Evolutionary conservation across 768 basidiomycete genomes (phyloP), one percentile per base, ranked within the genome.

Genomic region (Phylloporus sp.): DNA sequence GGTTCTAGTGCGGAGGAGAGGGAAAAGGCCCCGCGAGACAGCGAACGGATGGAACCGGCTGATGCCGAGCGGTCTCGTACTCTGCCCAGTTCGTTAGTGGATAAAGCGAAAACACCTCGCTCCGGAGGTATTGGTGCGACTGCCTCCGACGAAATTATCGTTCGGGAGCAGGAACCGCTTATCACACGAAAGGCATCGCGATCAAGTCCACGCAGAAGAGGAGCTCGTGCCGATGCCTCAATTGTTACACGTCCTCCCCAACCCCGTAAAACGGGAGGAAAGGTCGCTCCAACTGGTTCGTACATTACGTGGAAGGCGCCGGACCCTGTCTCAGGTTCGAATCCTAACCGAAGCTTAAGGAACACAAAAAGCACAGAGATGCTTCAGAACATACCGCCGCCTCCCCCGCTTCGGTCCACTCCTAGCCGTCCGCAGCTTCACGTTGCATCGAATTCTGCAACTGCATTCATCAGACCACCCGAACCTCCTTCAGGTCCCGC

Each of bases 291-390:
- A 26, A 9, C 14, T 24, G 44, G 47, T 26, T 62, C 39, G 43
- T 52, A 55, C 28, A 39, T 65, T 14, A 46, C 46, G 18, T 59
- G 54, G 54, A 66, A 57, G 48, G 60, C 70, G 27, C 62, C 69
- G 29, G 68, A 76, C 39, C 42, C 58, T 15, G 56, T 55, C 38
- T 40, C 65, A 18, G 49, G 48, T 29, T 52, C 77, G 2, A 62
- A 70, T 13, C 75, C 77, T 27, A 24, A 22, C 28, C 55, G 44
- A 36, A 4, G 43, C 3, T 18, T 66, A 23, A 66, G 61, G 53
- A 60, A 57, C 28, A 52, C 58, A 23, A 66, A 50, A 52, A 66
- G 65, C 34, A 51, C 63, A 29, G 65, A 66, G 33, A 49, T 56
- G 50, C 58, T 66, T 29, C 63, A 60, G 35, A 55, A 48, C 22